A percentile compares a stretch with the other conserved stretches of the same genome.
phyloP scores from a whole-genome alignment of 306 rosid genomes.

The Canavalia gladiata region DNA sequence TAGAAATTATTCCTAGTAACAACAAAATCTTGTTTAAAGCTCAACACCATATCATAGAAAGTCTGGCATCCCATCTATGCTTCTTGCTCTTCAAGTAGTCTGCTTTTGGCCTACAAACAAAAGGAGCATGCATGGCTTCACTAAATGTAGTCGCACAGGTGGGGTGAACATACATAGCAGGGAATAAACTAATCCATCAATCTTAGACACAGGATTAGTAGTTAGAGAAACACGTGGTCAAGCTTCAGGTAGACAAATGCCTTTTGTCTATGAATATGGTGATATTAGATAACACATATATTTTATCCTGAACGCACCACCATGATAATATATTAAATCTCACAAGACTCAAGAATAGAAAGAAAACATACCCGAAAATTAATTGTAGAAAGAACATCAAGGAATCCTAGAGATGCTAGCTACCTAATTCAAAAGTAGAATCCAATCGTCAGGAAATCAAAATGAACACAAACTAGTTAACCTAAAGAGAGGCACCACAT shows the following conservation, averaged over 20 bases:
- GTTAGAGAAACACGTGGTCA: slow-evolving; percentile 10
- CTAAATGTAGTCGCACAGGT: slow-evolving; percentile 46
- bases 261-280: background rate
- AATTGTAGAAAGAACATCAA: slow-evolving; percentile 57
- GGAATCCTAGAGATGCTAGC: slow-evolving; percentile 53
- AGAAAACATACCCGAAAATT: slow-evolving; percentile 60
- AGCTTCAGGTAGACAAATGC: slow-evolving; percentile 20
- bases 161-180: slow-evolving; percentile 9
- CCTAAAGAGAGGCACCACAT: slow-evolving; percentile 29
- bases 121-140: slow-evolving; percentile 51
- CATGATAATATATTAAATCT: background rate
- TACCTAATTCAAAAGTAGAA: slow-evolving; percentile 59
- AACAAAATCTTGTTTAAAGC: slow-evolving; percentile 52
- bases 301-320: slow-evolving; percentile 11
- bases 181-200: slow-evolving; percentile 40
- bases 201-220: slow-evolving; percentile 33
- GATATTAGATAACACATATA: background rate
- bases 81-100: slow-evolving; percentile 79
- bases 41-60: slow-evolving; percentile 52
- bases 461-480: slow-evolving; percentile 13
- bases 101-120: slow-evolving; percentile 74
- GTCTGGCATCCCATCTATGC: slow-evolving; percentile 61
- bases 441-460: slow-evolving; percentile 53
- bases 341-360: slow-evolving; percentile 38
- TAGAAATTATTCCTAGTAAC: slow-evolving; percentile 40